Evolutionary conservation across 2,329 filamentous ascomycete species (phyloP).

Genomic region (Chalaropsis ovoidea): DNA sequence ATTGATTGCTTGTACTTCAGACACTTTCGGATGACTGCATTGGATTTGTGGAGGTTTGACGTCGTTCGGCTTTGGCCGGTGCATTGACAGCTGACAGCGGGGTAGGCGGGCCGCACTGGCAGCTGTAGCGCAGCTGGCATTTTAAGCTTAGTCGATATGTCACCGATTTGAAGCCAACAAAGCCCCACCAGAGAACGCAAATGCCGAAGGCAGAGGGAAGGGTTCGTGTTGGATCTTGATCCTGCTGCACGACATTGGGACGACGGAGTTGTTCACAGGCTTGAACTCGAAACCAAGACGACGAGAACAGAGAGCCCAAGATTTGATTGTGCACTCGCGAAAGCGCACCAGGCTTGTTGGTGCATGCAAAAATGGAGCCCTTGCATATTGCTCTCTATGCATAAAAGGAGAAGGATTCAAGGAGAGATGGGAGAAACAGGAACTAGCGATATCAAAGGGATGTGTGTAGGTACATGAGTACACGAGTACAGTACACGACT

Average conservation of each 20-base stretch:
- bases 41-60: background rate
- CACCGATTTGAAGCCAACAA: background rate
- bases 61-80: background rate
- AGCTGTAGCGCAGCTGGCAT: background rate
- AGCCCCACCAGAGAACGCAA: background rate
- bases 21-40: background rate
- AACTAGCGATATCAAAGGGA: too few species aligned
- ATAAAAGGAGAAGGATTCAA: background rate
- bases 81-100: background rate
- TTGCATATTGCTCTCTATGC: background rate
- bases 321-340: background rate
- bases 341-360: background rate
- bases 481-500: too few species aligned
- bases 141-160: background rate
- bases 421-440: too few species aligned
- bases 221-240: background rate
- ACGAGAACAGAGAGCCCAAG: background rate
- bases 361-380: background rate
- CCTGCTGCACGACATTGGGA: slow-evolving; percentile 3
- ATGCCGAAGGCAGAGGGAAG: background rate
- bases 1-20: background rate
- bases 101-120: background rate
- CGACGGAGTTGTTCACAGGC: background rate
- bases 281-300: background rate
- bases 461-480: too few species aligned